Conservation (phyloP, 2,329 filamentous ascomycete species). For the Neofusicoccum parvum region DNA sequence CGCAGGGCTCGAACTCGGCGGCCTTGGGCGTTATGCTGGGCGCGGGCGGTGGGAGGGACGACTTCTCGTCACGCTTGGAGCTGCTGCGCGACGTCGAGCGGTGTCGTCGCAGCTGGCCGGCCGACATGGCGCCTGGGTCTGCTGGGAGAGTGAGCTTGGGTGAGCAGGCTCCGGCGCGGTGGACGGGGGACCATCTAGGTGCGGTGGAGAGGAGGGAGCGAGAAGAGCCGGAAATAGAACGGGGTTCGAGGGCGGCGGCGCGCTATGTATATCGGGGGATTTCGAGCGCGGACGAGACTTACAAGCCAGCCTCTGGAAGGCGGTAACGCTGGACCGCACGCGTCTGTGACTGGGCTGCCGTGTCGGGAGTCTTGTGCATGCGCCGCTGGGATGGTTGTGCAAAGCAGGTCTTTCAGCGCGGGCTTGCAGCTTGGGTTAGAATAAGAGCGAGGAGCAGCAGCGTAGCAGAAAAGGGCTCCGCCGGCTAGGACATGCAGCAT, state of each 20-base stretch:
- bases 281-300: conserved; percentile 20
- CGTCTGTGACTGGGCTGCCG: conserved; percentile 36
- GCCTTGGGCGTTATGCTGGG: conserved; percentile 49
- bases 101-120: conserved; percentile 43
- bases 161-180: conserved; percentile 26
- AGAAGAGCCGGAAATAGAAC: conserved; percentile 25
- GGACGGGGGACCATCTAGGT: conserved; percentile 14
- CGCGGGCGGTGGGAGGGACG: conserved; percentile 38
- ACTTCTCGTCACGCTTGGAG: conserved; percentile 35
- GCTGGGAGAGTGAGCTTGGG: conserved; percentile 25
- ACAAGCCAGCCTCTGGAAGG: conserved; percentile 34
- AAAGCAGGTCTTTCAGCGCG: conserved; percentile 32
- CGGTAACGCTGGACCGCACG: conserved; percentile 42
- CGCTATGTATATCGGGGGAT: conserved; percentile 32
- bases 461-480: conserved; percentile 27
- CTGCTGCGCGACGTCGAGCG: conserved; percentile 45
- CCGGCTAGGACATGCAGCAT: conserved; percentile 15
- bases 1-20: conserved; percentile 75
- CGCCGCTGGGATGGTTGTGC: conserved; percentile 35
- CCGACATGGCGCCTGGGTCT: conserved; percentile 43
- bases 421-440: conserved; percentile 38
- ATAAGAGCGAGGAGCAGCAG: conserved; percentile 31
- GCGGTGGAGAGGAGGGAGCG: neutral
- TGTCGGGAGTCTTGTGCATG: conserved; percentile 44
- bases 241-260: conserved; percentile 25